These are phyloP conservation scores for Ogataea pini DNA, from an alignment of 805 yeast species.

Conservation along the genomic window DNA sequence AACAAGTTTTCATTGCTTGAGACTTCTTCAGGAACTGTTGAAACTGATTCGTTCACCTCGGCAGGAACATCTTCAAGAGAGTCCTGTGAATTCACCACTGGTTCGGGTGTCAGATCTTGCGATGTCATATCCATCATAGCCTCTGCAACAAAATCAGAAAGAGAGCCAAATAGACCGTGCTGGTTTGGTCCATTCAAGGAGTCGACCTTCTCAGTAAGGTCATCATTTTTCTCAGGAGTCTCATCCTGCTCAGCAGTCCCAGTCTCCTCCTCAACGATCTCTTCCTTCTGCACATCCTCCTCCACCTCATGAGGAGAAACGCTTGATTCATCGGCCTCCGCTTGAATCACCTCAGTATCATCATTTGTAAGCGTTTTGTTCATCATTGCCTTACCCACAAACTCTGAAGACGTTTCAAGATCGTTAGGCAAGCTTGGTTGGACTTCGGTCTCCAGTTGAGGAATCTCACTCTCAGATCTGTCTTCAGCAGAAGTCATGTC, in stretches of 20 bases:
- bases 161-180: constrained; percentile 4
- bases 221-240: no score
- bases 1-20: no score
- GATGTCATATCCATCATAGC: constrained; percentile 17
- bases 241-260: constrained; percentile 2
- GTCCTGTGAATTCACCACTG: not conserved
- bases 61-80: not conserved
- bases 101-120: constrained; percentile 3
- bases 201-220: no score
- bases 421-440: not conserved
- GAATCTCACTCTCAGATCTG: not conserved
- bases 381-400: constrained; percentile 2
- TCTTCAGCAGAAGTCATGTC: constrained; percentile 4
- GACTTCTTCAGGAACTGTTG: no score
- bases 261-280: not conserved
- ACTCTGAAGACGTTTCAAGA: not conserved
- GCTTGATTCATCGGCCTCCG: constrained; percentile 6
- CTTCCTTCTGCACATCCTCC: no score
- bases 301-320: no score
- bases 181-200: not conserved
- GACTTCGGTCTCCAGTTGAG: not conserved
- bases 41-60: not conserved
- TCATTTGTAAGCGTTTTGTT: not conserved
- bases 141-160: constrained; percentile 14
- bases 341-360: constrained; percentile 5